phyloP scores from a whole-genome alignment of 1,284 basidiomycete genomes.

The Trichosporon sp. region DNA sequence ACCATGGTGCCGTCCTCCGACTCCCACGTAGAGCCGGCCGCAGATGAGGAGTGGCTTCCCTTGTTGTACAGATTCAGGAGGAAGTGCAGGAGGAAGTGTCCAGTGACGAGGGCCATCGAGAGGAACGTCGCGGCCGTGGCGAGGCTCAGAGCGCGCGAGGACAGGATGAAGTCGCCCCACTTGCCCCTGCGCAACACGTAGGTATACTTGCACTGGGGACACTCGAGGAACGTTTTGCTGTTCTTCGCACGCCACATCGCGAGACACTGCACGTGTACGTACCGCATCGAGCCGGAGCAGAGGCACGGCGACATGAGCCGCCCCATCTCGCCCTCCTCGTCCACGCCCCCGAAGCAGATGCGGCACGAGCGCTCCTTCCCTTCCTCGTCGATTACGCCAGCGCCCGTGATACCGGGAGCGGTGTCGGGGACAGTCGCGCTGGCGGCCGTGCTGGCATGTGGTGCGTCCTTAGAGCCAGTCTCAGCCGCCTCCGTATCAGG shows the following conservation, averaged over 20 bases:
- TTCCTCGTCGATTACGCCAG: constrained; percentile 13
- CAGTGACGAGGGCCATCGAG: constrained; percentile 40
- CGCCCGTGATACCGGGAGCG: not conserved
- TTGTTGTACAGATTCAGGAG: constrained; percentile 18
- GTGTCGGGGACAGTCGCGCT: no score
- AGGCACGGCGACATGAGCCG: constrained; percentile 55
- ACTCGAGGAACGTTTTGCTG: constrained; percentile 53
- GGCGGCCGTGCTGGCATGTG: not conserved
- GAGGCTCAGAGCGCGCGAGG: constrained; percentile 44
- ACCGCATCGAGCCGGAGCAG: constrained; percentile 52
- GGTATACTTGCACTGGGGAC: constrained; percentile 53
- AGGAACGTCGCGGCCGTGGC: constrained; percentile 47
- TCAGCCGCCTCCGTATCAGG: not conserved
- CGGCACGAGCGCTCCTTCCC: constrained; percentile 48
- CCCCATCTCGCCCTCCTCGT: constrained; percentile 49
- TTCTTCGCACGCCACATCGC: constrained; percentile 55
- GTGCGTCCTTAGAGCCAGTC: not conserved
- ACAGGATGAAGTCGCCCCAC: constrained; percentile 52
- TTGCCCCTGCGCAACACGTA: constrained; percentile 51
- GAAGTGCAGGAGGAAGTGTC: constrained; percentile 38
- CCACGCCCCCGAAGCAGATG: constrained; percentile 52
- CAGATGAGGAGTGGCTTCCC: not conserved
- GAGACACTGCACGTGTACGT: constrained; percentile 46
- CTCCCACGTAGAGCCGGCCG: constrained; percentile 13
- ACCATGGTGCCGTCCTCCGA: constrained; percentile 36